These are phyloP conservation scores for Hypoxylon sp. DNA, from an alignment of 2,329 filamentous ascomycete genomes.

Conservation along the genomic window DNA sequence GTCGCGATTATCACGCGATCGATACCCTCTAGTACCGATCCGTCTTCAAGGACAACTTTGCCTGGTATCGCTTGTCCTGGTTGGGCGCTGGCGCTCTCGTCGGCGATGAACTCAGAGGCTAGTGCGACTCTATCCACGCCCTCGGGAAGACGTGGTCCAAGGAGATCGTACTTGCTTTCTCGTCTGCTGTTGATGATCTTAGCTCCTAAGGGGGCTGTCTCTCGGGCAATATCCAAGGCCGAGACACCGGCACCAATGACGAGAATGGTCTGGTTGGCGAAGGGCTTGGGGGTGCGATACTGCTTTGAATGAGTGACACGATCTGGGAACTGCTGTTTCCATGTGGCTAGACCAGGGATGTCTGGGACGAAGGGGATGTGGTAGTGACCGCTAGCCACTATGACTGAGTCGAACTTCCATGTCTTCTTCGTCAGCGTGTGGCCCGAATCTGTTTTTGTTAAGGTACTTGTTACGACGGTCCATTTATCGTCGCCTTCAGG, in stretches of 20 bases:
- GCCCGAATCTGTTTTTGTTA: slow-evolving; percentile 43
- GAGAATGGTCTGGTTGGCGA: slow-evolving; percentile 60
- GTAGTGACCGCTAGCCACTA: slow-evolving; percentile 74
- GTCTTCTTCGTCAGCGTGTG: slow-evolving; percentile 44
- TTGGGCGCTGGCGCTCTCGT: slow-evolving; percentile 44
- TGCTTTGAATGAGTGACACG: slow-evolving; percentile 74
- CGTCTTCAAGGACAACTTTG: slow-evolving; percentile 61
- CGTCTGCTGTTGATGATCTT: slow-evolving; percentile 62
- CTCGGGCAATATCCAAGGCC: slow-evolving; percentile 53
- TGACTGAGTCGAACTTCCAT: slow-evolving; percentile 67
- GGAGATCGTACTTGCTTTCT: slow-evolving; percentile 67
- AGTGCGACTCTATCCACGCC: slow-evolving; percentile 62
- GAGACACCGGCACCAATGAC: slow-evolving; percentile 62
- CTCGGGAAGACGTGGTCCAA: slow-evolving; percentile 60
- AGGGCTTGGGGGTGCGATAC: slow-evolving; percentile 70
- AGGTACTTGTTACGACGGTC: slow-evolving; percentile 58
- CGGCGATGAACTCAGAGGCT: slow-evolving; percentile 54
- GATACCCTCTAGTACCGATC: slow-evolving; percentile 61
- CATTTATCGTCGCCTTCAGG: slow-evolving; percentile 53
- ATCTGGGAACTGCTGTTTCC: slow-evolving; percentile 62
- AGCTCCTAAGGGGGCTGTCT: slow-evolving; percentile 49
- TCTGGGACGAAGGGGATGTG: slow-evolving; percentile 68
- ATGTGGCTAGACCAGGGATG: slow-evolving; percentile 65
- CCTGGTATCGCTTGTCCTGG: slow-evolving; percentile 56
- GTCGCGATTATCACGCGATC: slow-evolving; percentile 72